phyloP scores from a whole-genome alignment of 2,329 filamentous ascomycete genomes.

The Alternaria gansuensis region DNA sequence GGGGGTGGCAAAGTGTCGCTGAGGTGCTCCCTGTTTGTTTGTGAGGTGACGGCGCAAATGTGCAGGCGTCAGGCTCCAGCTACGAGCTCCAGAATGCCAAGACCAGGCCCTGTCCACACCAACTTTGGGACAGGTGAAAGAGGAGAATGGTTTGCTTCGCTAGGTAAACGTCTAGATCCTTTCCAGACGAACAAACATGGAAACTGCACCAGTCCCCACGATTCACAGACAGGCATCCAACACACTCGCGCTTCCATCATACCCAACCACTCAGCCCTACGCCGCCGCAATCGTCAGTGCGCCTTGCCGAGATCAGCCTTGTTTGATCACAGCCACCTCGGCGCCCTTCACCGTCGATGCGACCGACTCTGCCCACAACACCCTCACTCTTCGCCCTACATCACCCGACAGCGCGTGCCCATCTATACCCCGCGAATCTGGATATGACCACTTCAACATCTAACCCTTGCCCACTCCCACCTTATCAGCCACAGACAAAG shows the following conservation, averaged over 20 bases:
- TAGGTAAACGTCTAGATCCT: neutral
- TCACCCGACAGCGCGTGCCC: constrained; percentile 33
- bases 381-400: constrained; percentile 19
- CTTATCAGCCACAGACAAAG: constrained; percentile 33
- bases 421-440: constrained; percentile 39
- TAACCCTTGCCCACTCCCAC: constrained; percentile 31
- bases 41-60: constrained; percentile 13
- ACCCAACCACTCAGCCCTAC: constrained; percentile 30
- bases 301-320: constrained; percentile 28
- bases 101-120: constrained; percentile 16
- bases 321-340: constrained; percentile 34
- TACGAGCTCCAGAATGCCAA: constrained; percentile 25
- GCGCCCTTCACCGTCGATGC: constrained; percentile 32
- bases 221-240: neutral
- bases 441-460: constrained; percentile 49
- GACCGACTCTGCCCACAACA: constrained; percentile 25
- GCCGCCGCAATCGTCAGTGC: constrained; percentile 32
- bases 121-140: constrained; percentile 5
- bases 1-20: constrained; percentile 17
- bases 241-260: constrained; percentile 7
- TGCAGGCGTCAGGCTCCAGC: constrained; percentile 27
- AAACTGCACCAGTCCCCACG: neutral
- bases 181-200: neutral
- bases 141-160: neutral
- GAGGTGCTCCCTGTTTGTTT: constrained; percentile 3